Evolutionary conservation across 139 green algal species (phyloP).

Genomic region (Asterochloris erici): DNA sequence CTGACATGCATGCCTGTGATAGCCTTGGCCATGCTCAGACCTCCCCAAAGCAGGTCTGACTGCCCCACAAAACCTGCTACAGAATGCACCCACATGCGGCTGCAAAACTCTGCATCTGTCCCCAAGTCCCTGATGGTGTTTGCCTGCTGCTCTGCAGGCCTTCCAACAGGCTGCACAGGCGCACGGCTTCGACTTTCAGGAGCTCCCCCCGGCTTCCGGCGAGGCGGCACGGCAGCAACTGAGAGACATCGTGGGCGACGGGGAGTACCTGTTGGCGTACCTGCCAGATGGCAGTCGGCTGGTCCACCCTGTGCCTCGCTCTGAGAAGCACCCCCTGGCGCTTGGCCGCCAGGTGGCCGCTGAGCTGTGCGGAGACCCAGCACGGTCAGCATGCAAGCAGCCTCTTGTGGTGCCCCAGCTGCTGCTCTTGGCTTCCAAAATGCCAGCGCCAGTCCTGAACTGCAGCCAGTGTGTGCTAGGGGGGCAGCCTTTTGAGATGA

Average conservation of each 20-base stretch:
- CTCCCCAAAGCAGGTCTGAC: too few species aligned
- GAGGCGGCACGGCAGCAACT: constrained; percentile 35
- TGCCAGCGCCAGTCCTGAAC: too few species aligned
- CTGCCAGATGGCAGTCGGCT: constrained; percentile 79
- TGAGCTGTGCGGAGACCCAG: constrained; percentile 54
- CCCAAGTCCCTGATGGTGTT: not conserved
- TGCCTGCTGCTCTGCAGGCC: not conserved
- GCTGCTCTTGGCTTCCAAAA: not conserved
- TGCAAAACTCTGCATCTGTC: too few species aligned
- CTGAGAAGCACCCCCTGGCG: constrained; percentile 67
- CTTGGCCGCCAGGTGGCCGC: constrained; percentile 79
- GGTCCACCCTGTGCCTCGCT: constrained; percentile 57
- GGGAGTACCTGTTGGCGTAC: constrained; percentile 75
- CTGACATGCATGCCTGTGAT: too few species aligned
- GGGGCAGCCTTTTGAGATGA: not conserved
- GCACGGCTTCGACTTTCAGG: constrained; percentile 29
- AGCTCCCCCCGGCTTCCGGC: not conserved
- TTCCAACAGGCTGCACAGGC: constrained; percentile 33
- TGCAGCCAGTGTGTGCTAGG: not conserved
- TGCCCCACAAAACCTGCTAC: too few species aligned
- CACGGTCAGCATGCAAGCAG: constrained; percentile 21
- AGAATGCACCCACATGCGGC: too few species aligned
- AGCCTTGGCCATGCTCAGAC: too few species aligned
- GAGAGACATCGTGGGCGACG: constrained; percentile 47
- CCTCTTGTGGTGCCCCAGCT: not conserved